Evolutionary conservation across 2,329 filamentous ascomycete species (phyloP), one percentile per base, ranked within the genome.

Genomic region (Xylariomycetidae sp.): DNA sequence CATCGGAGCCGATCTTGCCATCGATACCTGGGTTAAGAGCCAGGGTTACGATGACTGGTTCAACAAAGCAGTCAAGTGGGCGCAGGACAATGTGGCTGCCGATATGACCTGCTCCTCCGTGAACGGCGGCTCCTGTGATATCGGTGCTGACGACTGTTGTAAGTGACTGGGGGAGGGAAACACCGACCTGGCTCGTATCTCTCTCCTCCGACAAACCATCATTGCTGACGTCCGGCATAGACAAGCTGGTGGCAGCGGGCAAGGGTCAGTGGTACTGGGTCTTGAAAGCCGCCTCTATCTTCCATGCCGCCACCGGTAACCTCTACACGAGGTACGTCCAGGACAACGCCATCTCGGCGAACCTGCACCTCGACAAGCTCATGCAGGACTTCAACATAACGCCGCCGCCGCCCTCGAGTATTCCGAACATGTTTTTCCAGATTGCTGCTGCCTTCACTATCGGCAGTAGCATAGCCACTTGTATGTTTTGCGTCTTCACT

Each of bases 351-450:
- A 15, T 27, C 16, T 27, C 25, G 25, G 5, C 25, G 6, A 27
- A 16, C n/a, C n/a, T 27, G n/a, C 25, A 27, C n/a, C 13, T 16
- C 14, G 12, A 16, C n/a, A 27, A 13, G 7, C 9, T 27, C 16
- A 27, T 27, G 6, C 14, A 27, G n/a, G 25, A 27, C n/a, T 27
- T 27, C 25, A 27, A 27, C 25, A 27, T 27, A 13, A 27, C 25
- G 14, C 25, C 25, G n/a, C 25, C 25, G 25, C 25, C 25, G 4
- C 25, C 25, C 11, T 15, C 13, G 14, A 14, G 9, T 27, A 7
- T 27, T 16, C 25, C 25, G 4, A 27, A 27, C 25, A 15, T 13
- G 25, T 27, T 27, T 15, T 5, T 3, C 16, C 25, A 27, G 16
- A 6, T 27, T 4, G 25, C 25, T 16, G 25, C 13, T 27, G 25